These are phyloP conservation scores for Heteromeles arbutifolia DNA, from an alignment of 306 rosid species.

Conservation along the genomic window DNA sequence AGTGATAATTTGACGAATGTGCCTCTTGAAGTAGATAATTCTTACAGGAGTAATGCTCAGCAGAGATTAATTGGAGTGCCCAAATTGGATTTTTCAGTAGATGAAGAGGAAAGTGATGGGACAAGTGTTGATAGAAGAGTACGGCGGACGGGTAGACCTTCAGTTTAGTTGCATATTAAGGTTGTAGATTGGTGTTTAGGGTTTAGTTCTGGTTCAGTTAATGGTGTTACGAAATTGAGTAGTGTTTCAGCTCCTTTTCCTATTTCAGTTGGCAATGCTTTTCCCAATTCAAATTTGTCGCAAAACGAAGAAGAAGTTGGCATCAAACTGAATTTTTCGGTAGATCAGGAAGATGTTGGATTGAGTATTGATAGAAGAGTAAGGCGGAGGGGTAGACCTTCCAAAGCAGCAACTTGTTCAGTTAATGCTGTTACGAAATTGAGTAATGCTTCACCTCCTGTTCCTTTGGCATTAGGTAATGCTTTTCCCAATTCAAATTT, in stretches of 20 bases:
- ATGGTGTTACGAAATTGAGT: neutral
- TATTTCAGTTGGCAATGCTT: neutral
- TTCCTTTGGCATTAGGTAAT: too few species aligned
- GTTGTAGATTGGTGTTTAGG: too few species aligned
- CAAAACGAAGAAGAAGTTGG: neutral
- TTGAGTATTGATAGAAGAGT: neutral
- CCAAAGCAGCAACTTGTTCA: neutral
- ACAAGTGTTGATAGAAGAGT: neutral
- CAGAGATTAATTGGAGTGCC: neutral
- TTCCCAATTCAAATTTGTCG: neutral
- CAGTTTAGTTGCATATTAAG: too few species aligned
- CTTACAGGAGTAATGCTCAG: neutral
- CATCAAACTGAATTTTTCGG: neutral
- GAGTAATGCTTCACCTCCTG: constrained; percentile 5
- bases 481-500: neutral
- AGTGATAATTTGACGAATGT: constrained; percentile 5
- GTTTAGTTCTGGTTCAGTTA: constrained; percentile 9
- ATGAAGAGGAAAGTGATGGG: neutral
- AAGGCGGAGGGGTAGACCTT: neutral
- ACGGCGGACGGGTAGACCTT: neutral
- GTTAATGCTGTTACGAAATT: constrained; percentile 6
- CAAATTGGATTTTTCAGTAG: neutral
- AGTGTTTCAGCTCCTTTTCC: neutral
- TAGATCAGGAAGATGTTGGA: neutral
- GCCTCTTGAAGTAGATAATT: neutral